Base-by-base conservation (phyloP, 805 yeast species). In the Saccharomycopsis lassenensis region DNA sequence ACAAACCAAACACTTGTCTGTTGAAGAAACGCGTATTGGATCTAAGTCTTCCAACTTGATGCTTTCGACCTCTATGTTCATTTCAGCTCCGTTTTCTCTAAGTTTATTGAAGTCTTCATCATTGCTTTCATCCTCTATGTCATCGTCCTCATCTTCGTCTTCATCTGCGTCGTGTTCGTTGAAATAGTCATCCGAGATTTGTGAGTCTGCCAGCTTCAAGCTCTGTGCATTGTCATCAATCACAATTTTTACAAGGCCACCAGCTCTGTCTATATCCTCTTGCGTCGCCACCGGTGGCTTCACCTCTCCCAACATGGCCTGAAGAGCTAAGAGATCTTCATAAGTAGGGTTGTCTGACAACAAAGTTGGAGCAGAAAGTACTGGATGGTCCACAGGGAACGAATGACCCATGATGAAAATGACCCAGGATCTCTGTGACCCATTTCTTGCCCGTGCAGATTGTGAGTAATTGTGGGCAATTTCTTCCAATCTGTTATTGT, bases 381-480 rank as follows among this genome's bases (percentile, higher is more conserved):
- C 48, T 4, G 74, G 75, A 47, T 70, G 74, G 37, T 63, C 54
- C 28, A 53, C 54, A 2, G 69, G 62, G 45, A 69, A 74, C 10
- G 66, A 54, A 27, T 75, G 76, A 1, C 79, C 79, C 56, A 72
- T 63, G 5, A 74, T 77, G 34, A 71, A 70, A 17, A 74, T 69
- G n/a, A 73, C 64, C 81, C 80, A 74, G 1, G 75, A 66, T 20
- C 72, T 55, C 26, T 61, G 58, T 8, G 39, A 14, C 5, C 16
- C 22, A 31, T n/a, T 5, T 11, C 26, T 29, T 4, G 24, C 23
- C 10, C 39, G 27, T 7, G 29, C 34, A 35, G 20, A 37, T 29
- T 36, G 36, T 32, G 35, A 41, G 34, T 42, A 39, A 17, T 24
- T 31, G n/a, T 39, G 46, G 11, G 46, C 43, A 24, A 42, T 24